A percentile compares a stretch with the other conserved stretches of the same genome.
These are phyloP conservation scores for Bothriochloa decipiens DNA, from an alignment of 176 grass and related monocot genomes.

Conservation along the genomic window DNA sequence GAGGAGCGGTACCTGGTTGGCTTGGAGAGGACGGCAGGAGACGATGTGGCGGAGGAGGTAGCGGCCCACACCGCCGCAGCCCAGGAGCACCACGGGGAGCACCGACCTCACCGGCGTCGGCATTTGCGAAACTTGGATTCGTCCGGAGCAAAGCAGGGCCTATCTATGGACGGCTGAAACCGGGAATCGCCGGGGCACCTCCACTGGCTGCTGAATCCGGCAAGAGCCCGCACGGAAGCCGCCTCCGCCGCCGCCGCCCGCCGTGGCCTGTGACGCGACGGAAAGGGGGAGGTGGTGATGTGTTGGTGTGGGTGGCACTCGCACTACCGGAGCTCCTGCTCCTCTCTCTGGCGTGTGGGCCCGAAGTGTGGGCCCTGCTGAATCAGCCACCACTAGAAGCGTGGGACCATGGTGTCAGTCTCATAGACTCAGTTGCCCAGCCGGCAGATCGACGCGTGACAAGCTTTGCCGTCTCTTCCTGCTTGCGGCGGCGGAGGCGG, in stretches of 20 bases:
- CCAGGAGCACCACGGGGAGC: constrained; percentile 78
- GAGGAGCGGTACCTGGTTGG: constrained; percentile 46
- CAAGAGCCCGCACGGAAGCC: neutral
- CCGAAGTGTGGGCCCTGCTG: neutral
- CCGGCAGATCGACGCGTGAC: neutral
- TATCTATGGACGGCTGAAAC: neutral
- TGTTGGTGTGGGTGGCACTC: neutral
- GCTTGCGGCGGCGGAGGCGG: neutral
- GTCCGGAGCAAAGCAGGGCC: neutral
- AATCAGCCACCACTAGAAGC: neutral
- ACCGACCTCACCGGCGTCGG: constrained; percentile 32
- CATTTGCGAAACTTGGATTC: constrained; percentile 33
- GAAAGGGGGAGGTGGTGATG: neutral
- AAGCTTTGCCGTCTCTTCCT: neutral
- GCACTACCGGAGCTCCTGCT: neutral
- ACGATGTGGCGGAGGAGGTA: constrained; percentile 84
- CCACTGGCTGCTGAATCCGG: neutral
- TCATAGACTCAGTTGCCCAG: neutral
- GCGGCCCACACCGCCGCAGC: constrained; percentile 86
- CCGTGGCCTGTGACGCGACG: constrained; percentile 10
- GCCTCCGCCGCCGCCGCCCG: neutral
- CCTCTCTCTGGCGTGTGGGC: neutral
- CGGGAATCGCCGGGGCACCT: neutral
- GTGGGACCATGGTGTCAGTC: constrained; percentile 4
- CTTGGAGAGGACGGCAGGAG: constrained; percentile 68